Evolutionary conservation across 768 basidiomycete species (phyloP).

Genomic region (Xanthoconium purpureum): DNA sequence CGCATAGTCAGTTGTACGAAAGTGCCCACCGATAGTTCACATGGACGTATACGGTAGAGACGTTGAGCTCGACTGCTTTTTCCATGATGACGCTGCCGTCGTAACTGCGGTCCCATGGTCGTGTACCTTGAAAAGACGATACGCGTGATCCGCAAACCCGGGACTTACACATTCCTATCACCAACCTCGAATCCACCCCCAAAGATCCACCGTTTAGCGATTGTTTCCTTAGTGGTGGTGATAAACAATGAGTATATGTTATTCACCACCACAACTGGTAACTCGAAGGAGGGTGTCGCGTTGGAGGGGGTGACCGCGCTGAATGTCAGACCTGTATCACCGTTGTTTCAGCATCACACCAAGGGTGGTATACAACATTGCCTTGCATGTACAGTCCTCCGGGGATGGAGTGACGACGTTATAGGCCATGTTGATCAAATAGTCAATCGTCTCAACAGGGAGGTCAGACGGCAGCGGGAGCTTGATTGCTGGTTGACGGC

Average conservation of each 20-base stretch:
- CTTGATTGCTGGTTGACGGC: constrained; percentile 3
- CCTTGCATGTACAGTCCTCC: constrained; percentile 45
- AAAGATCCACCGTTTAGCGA: constrained; percentile 30
- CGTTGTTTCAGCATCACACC: not conserved
- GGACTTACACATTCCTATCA: constrained; percentile 12
- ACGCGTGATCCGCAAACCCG: no score
- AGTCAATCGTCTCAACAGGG: constrained; percentile 15
- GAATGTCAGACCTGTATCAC: constrained; percentile 42
- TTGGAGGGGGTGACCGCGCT: constrained; percentile 47
- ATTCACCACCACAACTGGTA: constrained; percentile 55
- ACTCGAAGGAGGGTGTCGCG: constrained; percentile 40
- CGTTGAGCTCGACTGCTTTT: constrained; percentile 26
- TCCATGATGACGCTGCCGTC: constrained; percentile 29
- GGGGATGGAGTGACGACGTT: constrained; percentile 31
- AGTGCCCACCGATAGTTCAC: constrained; percentile 39
- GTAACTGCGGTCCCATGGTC: not conserved
- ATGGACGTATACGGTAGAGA: constrained; percentile 39
- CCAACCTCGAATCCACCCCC: constrained; percentile 38
- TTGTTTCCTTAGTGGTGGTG: not conserved
- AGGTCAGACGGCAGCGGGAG: constrained; percentile 15
- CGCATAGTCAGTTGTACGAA: no score
- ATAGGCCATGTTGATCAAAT: constrained; percentile 29
- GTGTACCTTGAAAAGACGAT: not conserved
- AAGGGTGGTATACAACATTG: no score
- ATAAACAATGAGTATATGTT: not conserved